Base-by-base conservation (phyloP, 805 yeast genomes). In the Ogataea degrootiae region DNA sequence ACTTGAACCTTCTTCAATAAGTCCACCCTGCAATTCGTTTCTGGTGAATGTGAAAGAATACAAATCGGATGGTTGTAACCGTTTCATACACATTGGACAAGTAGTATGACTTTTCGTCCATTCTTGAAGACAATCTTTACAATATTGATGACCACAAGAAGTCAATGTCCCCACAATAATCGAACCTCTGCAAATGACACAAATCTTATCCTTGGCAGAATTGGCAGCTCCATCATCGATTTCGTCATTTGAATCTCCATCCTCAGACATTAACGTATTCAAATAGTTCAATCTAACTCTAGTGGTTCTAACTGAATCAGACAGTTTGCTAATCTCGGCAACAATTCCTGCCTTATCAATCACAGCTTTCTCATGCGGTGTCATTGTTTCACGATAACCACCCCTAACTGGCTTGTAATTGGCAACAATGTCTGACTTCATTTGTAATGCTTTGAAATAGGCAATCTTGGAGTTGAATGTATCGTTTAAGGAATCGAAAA, bases 91-190 rank as follows among this genome's bases (percentile, higher is more conserved):
- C 55, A 90, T 72, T 0, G 99, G 98, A 65, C 99, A 94, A 2
- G 70, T 66, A 1, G 67, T 61, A 37, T 76, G 76, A 15, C 70
- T 70, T 19, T 65, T 67, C 49, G 55, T 55, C 99, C 99, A 94
- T 46, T 74, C 81, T 17, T 69, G 74, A 35, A 94, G 70, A 63
- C 99, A 94, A 1, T 79, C 86, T 48, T 80, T 77, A 62, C 99
- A 94, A 61, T 85, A 94, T 55, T 82, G 82, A 66, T 94, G 99
- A 0, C 98, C 98, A 73, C 99, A 94, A 9, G 81, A 81, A 0
- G 96, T 85, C 47, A 94, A 70, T 0, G 94, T 76, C 0, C 99
- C 99, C 37, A 81, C 72, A 3, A 77, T 71, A 43, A 90, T 87
- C 1, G 77, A 62, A 4, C 82, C 75, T 19, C 85, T 79, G 62